Evolutionary conservation across 176 grass and related monocot species (phyloP).

Genomic region (Avena sativa): DNA sequence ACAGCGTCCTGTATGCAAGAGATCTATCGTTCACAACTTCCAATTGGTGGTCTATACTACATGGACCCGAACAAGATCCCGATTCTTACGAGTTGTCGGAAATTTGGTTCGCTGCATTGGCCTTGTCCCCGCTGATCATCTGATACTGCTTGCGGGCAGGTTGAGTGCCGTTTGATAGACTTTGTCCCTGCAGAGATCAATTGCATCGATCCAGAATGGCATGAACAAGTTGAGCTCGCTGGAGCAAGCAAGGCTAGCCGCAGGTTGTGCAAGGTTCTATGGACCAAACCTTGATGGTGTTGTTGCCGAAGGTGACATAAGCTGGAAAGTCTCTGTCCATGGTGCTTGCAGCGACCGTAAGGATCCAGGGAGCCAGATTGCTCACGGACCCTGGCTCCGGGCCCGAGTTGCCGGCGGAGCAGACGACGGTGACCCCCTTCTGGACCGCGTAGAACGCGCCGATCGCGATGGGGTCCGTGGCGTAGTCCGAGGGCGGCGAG

Average conservation of each 20-base stretch:
- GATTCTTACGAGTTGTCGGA: slow-evolving; percentile 45
- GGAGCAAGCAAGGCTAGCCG: background rate
- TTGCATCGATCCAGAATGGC: background rate
- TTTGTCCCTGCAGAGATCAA: slow-evolving; percentile 61
- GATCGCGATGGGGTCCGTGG: slow-evolving; percentile 43
- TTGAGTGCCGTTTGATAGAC: slow-evolving; percentile 45
- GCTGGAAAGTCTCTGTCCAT: slow-evolving; percentile 69
- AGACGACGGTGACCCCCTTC: slow-evolving; percentile 57
- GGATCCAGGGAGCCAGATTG: slow-evolving; percentile 71
- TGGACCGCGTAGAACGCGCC: slow-evolving; percentile 59
- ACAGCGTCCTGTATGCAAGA: slow-evolving; percentile 48
- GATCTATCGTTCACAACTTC: background rate
- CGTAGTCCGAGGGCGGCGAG: slow-evolving; percentile 25
- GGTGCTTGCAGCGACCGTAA: slow-evolving; percentile 74
- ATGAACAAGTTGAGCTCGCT: background rate
- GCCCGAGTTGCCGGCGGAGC: slow-evolving; percentile 66
- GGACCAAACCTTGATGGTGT: slow-evolving; percentile 39
- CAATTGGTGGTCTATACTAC: background rate
- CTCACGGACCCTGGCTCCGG: slow-evolving; percentile 38
- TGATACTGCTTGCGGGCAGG: background rate
- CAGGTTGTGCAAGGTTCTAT: background rate
- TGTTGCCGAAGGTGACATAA: slow-evolving; percentile 10
- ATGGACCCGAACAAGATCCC: background rate
- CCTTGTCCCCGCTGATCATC: slow-evolving; percentile 60
- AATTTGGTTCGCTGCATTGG: slow-evolving; percentile 38